Conservation (phyloP, 2,329 filamentous ascomycete genomes). For the Tolypocladium album region DNA sequence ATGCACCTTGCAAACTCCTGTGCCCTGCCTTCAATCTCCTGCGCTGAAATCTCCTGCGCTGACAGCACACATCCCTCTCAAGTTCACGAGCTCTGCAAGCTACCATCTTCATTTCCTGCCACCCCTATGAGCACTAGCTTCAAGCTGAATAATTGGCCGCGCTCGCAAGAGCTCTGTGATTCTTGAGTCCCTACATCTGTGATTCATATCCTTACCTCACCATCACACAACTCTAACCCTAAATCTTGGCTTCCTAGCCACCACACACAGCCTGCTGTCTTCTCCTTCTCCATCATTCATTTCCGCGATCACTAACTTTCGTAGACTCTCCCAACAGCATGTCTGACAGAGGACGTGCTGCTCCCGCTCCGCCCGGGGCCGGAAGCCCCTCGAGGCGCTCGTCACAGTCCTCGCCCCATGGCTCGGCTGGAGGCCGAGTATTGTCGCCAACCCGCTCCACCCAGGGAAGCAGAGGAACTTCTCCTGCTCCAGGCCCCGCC, state of each 20-base stretch:
- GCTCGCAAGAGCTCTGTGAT: not conserved
- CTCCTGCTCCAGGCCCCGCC: not conserved
- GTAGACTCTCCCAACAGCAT: slow-evolving; percentile 7
- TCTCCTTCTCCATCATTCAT: not conserved
- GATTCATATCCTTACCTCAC: not conserved
- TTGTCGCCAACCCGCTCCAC: slow-evolving; percentile 9
- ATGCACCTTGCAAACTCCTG: too few relatives aligned
- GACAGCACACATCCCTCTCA: not conserved
- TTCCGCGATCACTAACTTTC: not conserved
- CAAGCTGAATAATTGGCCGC: not conserved
- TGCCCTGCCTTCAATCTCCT: too few relatives aligned
- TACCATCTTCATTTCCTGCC: too few relatives aligned
- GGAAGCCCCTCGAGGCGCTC: not conserved
- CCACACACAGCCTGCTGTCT: too few relatives aligned
- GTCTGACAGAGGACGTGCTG: slow-evolving; percentile 22
- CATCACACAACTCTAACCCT: not conserved
- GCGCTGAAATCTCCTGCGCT: not conserved
- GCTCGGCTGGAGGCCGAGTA: slow-evolving; percentile 4
- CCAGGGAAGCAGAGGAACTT: slow-evolving; percentile 3
- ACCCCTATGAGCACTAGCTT: not conserved
- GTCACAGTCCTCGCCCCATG: not conserved
- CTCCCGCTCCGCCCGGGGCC: slow-evolving; percentile 9
- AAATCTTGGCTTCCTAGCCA: not conserved
- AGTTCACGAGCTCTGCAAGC: not conserved
- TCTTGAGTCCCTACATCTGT: not conserved